phyloP scores from a whole-genome alignment of 306 rosid species.

The Dryas drummondii region DNA sequence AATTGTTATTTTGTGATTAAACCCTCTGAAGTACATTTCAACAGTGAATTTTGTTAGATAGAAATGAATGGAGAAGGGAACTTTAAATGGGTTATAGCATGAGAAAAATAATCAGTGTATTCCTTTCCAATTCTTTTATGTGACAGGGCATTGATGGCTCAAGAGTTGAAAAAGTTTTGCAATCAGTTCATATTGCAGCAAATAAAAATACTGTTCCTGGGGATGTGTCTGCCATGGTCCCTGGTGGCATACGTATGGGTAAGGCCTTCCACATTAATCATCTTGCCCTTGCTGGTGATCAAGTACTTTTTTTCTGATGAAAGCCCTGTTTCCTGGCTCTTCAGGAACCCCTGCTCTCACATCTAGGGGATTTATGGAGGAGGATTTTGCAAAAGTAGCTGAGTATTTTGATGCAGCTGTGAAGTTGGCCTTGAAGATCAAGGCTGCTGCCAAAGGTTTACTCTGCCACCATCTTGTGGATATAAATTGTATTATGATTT shows the following conservation, averaged over 20 bases:
- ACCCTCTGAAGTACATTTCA: background rate
- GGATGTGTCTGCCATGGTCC: conserved; percentile 98
- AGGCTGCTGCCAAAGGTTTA: conserved; percentile 66
- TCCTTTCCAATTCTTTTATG: conserved; percentile 6
- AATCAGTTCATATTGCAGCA: conserved; percentile 85
- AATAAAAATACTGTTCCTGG: conserved; percentile 98
- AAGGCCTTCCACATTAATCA: conserved; percentile 19
- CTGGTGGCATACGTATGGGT: conserved; percentile 98
- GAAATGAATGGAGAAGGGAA: background rate
- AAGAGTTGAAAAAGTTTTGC: conserved; percentile 93
- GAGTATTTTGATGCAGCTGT: conserved; percentile 80
- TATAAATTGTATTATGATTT: background rate
- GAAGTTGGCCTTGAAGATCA: conserved; percentile 82
- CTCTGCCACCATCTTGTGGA: conserved; percentile 1
- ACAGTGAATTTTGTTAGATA: conserved; percentile 10
- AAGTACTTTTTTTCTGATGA: conserved; percentile 19
- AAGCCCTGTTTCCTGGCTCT: conserved; percentile 17
- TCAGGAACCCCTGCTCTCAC: conserved; percentile 95
- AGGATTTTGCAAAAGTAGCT: conserved; percentile 80
- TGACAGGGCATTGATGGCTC: conserved; percentile 92
- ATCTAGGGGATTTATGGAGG: conserved; percentile 86
- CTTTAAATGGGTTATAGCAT: background rate
- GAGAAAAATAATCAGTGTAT: conserved; percentile 3
- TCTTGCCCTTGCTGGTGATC: conserved; percentile 15
- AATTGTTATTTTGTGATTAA: background rate